A percentile compares a stretch with the other conserved stretches of the same genome.
Evolutionary conservation across 169 alveolate species (phyloP).

Genomic region (Cryptosporidium sp.): DNA sequence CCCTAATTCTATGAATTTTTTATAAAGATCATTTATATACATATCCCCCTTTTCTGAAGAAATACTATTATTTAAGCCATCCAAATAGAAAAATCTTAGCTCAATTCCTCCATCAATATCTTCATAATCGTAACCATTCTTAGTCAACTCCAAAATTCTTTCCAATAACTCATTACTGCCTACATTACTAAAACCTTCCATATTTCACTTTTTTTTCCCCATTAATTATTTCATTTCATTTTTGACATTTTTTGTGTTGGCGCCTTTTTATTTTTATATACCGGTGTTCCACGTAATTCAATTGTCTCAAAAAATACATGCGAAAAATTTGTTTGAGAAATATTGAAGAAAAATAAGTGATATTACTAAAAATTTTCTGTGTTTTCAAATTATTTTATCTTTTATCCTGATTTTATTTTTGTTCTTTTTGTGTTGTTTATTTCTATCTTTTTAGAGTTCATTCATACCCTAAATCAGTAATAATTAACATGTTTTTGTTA

Average conservation of each 20-base stretch:
- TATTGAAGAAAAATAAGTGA: background rate
- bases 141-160: slow-evolving; percentile 35
- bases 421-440: background rate
- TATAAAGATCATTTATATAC: background rate
- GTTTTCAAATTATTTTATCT: too few species aligned
- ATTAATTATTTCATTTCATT: background rate
- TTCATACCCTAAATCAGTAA: background rate
- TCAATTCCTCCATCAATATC: slow-evolving; percentile 31
- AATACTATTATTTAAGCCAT: background rate
- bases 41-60: background rate
- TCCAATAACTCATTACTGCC: slow-evolving; percentile 24
- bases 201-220: background rate
- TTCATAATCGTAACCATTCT: slow-evolving; percentile 7
- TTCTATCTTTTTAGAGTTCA: background rate
- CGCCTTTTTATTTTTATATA: background rate
- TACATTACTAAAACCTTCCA: slow-evolving; percentile 1
- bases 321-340: background rate
- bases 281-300: slow-evolving; percentile 9
- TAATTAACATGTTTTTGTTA: background rate
- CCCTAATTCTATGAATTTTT: slow-evolving; percentile 31
- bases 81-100: slow-evolving; percentile 23
- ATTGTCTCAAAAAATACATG: slow-evolving; percentile 9
- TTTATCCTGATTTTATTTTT: background rate
- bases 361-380: too few species aligned
- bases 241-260: background rate